Percentiles rank a stretch among this genome's conserved stretches.
Evolutionary conservation across 176 grass and related monocot species (phyloP).

Genomic region (Lolium perenne): DNA sequence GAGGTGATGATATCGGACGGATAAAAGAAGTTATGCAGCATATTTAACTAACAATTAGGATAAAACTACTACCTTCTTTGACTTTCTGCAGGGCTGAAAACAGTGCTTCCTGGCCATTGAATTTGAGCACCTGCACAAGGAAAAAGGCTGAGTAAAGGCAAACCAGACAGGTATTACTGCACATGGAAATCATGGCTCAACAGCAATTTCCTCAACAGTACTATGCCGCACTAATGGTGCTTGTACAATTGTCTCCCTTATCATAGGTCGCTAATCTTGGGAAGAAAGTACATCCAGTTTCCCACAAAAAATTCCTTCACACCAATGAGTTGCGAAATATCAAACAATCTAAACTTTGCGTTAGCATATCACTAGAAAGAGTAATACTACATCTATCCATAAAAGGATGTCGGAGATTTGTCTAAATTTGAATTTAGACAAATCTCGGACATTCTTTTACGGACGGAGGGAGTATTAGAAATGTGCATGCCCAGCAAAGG

Average conservation of each 20-base stretch:
- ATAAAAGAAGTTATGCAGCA: neutral
- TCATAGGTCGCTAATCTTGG: neutral
- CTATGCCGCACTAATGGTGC: neutral
- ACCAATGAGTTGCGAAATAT: neutral
- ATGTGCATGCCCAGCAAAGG: neutral
- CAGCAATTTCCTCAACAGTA: neutral
- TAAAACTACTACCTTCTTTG: conserved; percentile 55
- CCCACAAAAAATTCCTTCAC: neutral
- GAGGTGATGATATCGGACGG: neutral
- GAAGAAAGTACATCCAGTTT: neutral
- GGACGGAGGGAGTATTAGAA: neutral
- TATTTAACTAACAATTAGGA: neutral
- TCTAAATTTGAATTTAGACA: no score
- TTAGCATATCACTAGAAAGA: neutral
- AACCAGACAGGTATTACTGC: neutral
- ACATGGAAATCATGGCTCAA: neutral
- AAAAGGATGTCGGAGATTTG: no score
- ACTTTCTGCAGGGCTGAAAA: conserved; percentile 60
- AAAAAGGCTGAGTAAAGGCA: neutral
- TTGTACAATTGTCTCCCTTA: neutral
- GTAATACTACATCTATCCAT: no score
- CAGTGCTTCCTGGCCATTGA: conserved; percentile 59
- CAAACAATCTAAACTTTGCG: no score
- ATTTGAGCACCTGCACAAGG: conserved; percentile 45
- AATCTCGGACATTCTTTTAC: no score